phyloP scores from a whole-genome alignment of 2,329 filamentous ascomycete species.

The Fusarium sulawesiense region DNA sequence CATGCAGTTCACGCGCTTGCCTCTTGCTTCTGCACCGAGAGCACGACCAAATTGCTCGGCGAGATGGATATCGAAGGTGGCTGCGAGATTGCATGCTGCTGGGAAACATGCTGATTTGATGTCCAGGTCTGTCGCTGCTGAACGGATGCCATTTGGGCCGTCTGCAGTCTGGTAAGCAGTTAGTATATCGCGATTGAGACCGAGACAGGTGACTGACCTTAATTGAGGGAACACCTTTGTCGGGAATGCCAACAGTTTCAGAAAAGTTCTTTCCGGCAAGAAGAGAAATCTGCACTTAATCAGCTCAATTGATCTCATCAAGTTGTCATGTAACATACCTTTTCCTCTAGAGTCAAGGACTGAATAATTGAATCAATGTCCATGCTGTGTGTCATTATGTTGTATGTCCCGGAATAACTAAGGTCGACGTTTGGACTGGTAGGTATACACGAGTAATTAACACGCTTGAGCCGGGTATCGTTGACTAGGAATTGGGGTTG shows the following conservation, averaged over 20 bases:
- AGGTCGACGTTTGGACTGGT: background rate
- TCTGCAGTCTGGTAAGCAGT: conserved; percentile 39
- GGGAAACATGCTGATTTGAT: conserved; percentile 50
- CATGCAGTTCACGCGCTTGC: conserved; percentile 77
- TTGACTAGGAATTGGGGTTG: background rate
- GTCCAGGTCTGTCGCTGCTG: conserved; percentile 46
- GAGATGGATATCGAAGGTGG: conserved; percentile 71
- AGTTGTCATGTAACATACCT: background rate
- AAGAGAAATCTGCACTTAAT: conserved; percentile 30
- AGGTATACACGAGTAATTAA: background rate
- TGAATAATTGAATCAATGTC: conserved; percentile 26
- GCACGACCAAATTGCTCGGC: conserved; percentile 66
- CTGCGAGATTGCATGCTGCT: conserved; percentile 59
- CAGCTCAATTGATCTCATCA: background rate
- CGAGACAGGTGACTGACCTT: conserved; percentile 4
- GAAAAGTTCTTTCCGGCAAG: conserved; percentile 43
- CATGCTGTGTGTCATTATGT: conserved; percentile 13
- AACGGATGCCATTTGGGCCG: conserved; percentile 52
- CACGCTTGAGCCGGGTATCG: background rate
- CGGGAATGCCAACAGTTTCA: conserved; percentile 30
- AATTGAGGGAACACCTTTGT: conserved; percentile 38
- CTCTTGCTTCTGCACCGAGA: conserved; percentile 63
- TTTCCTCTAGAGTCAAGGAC: conserved; percentile 37
- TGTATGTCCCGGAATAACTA: background rate
- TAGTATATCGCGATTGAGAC: accelerated